Percentiles rank a stretch among this genome's conserved stretches.
Conservation (phyloP, 176 grass and related monocot genomes). For the Carex pumila region DNA sequence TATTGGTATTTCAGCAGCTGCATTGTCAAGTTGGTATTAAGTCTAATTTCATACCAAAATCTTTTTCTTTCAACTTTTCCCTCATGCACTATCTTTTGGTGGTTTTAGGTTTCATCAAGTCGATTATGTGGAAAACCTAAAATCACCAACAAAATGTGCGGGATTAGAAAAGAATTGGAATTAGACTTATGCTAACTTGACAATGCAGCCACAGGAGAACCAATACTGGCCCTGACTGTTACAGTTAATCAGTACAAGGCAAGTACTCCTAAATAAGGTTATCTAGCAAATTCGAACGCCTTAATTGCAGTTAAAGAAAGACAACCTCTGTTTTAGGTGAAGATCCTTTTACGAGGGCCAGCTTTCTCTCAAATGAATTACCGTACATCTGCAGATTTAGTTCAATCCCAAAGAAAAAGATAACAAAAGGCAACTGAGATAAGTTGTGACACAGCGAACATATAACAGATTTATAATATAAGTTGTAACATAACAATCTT, state of each 20-base stretch:
- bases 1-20: not conserved
- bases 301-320: not conserved
- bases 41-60: not conserved
- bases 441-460: not conserved
- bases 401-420: constrained; percentile 10
- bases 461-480: not conserved
- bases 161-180: not conserved
- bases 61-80: not conserved
- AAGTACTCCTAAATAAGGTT: not conserved
- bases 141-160: not conserved
- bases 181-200: not conserved
- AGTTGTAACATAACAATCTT: not conserved
- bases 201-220: not conserved
- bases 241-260: not conserved
- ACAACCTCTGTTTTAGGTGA: constrained; percentile 55
- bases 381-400: constrained; percentile 50
- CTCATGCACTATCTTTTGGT: not conserved
- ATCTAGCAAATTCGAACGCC: not conserved
- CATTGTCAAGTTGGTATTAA: not conserved
- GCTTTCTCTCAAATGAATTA: constrained; percentile 90
- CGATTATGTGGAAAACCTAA: not conserved
- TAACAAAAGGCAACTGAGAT: not conserved
- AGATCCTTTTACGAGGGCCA: constrained; percentile 47
- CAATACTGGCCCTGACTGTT: not conserved
- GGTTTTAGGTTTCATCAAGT: not conserved